Evolutionary conservation across 2,329 filamentous ascomycete genomes (phyloP).

Genomic region (Calonectria leucothoes): DNA sequence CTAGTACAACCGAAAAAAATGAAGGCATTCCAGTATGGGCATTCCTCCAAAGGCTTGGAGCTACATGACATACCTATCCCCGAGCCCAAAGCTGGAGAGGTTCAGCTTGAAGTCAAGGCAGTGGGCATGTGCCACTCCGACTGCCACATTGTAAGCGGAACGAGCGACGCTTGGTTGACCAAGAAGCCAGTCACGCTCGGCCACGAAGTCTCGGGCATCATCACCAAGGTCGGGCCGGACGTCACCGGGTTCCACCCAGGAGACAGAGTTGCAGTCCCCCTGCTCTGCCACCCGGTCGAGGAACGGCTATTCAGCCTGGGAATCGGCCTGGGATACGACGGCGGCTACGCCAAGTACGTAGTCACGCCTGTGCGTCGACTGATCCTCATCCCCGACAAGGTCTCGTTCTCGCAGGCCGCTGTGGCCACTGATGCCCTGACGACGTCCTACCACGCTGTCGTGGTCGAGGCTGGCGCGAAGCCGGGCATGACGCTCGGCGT

Average conservation of each 20-base stretch:
- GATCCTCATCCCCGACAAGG: constrained; percentile 1
- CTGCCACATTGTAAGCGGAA: constrained; percentile 11
- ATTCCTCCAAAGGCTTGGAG: neutral
- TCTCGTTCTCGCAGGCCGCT: constrained; percentile 14
- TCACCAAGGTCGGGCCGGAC: neutral
- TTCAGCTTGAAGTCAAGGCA: constrained; percentile 13
- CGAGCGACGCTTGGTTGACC: neutral
- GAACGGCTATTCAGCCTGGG: neutral
- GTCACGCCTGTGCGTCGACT: neutral
- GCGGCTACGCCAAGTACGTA: constrained; percentile 16
- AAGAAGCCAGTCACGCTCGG: constrained; percentile 18
- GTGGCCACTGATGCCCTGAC: constrained; percentile 17
- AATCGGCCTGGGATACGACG: constrained; percentile 15
- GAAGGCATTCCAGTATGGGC: neutral
- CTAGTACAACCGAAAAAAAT: neutral
- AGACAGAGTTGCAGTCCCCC: constrained; percentile 12
- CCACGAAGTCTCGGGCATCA: constrained; percentile 18
- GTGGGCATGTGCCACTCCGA: constrained; percentile 19
- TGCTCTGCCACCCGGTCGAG: neutral
- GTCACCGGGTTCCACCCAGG: neutral
- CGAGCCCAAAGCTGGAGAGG: neutral
- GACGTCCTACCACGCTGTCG: constrained; percentile 11
- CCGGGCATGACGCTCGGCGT: neutral
- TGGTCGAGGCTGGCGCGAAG: neutral
- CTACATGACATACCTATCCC: neutral